Evolutionary conservation across 1,139 yeast genomes (phyloP), one percentile per base, ranked within the genome.

Genomic region (Arxiozyma telluris): DNA sequence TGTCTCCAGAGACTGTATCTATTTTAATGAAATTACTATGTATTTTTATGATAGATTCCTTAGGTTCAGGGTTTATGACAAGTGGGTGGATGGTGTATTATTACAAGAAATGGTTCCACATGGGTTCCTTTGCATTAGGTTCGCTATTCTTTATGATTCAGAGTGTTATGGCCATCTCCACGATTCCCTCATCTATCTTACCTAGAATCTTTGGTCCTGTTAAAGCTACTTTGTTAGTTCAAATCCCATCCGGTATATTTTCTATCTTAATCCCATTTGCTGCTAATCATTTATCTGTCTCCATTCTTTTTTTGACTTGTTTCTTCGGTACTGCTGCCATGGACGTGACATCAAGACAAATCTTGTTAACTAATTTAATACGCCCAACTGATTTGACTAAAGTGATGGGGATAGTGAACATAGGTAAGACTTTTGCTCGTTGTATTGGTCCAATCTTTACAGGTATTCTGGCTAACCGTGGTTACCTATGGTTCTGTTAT

Each of bases 331-430:
- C 90, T 0, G 76, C 83, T 1, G 80, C 90, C 0, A 88, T 89
- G 93, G 97, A 90, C 66, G 96, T 89, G 34, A 94, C 89, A 1
- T 96, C 96, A 8, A 77, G 97, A 53, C 96, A 89, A 68, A 81
- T 89, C 4, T 73, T 90, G 47, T 70, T 89, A 44, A 82, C 95
- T 0, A 78, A 87, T 2, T 74, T 88, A 21, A 82, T 90, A 53
- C 77, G 77, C 18, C 76, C 78, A 12, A 70, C 74, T 15, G 94
- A 87, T 55, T 72, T 90, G 49, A 82, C 95, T 4, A 79, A 77
- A 61, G 93, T 86, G 1, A 79, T 90, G 83, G 96, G 96, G 1
- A 74, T 86, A 3, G 96, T 89, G 4, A 89, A 89, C 64, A 83
- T 89, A 43, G 90, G 87, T 27, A 89, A 89, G 67, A 90, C 96